Conservation (phyloP, 257 asterid genomes). For the Ballota nigra region DNA sequence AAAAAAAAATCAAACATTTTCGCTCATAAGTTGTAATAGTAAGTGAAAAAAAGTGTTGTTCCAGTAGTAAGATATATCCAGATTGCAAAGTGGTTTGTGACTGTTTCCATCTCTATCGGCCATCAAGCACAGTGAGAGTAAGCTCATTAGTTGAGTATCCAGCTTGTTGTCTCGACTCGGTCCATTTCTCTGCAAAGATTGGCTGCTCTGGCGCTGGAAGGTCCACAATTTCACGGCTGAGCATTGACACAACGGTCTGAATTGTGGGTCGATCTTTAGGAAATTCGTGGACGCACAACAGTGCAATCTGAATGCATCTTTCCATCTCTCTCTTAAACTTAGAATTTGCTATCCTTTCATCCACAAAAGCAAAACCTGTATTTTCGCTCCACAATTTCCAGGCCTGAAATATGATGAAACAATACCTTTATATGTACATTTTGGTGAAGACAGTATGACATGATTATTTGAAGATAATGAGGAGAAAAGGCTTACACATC, state of each 20-base stretch:
- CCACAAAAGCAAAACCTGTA: constrained; percentile 28
- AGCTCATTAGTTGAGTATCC: background rate
- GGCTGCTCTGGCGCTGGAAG: constrained; percentile 5
- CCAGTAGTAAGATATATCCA: too few relatives aligned
- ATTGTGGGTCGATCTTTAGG: background rate
- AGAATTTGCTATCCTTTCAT: constrained; percentile 20
- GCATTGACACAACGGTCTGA: background rate
- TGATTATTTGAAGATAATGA: background rate
- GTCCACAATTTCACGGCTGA: background rate
- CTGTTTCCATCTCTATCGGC: background rate
- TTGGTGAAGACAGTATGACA: background rate
- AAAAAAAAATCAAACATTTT: too few relatives aligned
- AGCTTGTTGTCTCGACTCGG: background rate
- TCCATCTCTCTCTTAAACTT: constrained; percentile 9
- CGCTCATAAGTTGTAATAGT: too few relatives aligned
- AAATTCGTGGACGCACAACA: background rate
- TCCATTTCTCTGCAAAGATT: background rate
- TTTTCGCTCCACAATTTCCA: constrained; percentile 46
- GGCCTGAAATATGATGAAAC: constrained; percentile 29
- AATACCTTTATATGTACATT: background rate
- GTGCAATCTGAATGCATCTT: constrained; percentile 23
- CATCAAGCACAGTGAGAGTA: background rate
- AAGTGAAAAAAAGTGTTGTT: too few relatives aligned
- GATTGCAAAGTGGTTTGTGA: too few relatives aligned
- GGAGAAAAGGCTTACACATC: constrained; percentile 18